A percentile compares a stretch with the other conserved stretches of the same genome.
phyloP scores from a whole-genome alignment of 208 protist species.

The Leptomonas pyrrhocoris region DNA sequence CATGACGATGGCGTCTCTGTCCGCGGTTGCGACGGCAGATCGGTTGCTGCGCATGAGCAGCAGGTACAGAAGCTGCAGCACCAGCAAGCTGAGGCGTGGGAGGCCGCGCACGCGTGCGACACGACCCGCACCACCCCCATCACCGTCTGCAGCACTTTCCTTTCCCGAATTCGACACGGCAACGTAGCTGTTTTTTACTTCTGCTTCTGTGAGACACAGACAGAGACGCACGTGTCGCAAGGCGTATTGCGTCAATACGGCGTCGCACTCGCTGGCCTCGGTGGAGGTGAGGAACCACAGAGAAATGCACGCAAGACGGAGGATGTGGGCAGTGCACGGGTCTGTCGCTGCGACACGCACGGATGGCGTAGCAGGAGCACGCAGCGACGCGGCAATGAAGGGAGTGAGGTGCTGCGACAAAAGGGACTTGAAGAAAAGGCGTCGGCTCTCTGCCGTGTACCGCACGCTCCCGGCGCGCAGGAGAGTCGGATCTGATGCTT shows the following conservation, averaged over 20 bases:
- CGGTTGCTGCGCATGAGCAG: conserved; percentile 46
- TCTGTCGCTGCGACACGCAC: background rate
- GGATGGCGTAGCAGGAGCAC: background rate
- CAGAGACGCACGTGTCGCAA: conserved; percentile 28
- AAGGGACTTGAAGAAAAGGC: background rate
- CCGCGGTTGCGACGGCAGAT: conserved; percentile 34
- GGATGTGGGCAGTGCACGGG: conserved; percentile 1
- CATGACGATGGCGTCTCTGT: conserved; percentile 28
- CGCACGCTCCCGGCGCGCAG: background rate
- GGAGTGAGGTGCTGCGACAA: background rate
- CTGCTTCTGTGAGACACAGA: conserved; percentile 17
- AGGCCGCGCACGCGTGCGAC: background rate
- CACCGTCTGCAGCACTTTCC: background rate
- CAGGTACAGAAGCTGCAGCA: conserved; percentile 46
- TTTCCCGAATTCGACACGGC: background rate
- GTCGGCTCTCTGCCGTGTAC: background rate
- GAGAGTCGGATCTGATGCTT: background rate
- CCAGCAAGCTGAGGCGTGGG: background rate
- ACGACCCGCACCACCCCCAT: background rate
- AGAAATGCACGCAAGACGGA: conserved; percentile 15
- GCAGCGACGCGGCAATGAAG: background rate
- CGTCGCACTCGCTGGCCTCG: conserved; percentile 8
- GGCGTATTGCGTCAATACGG: conserved; percentile 24
- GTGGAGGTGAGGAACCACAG: conserved; percentile 17
- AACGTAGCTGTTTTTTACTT: conserved; percentile 2